Evolutionary conservation across 306 rosid species (phyloP).

Genomic region (Echinosophora koreensis): DNA sequence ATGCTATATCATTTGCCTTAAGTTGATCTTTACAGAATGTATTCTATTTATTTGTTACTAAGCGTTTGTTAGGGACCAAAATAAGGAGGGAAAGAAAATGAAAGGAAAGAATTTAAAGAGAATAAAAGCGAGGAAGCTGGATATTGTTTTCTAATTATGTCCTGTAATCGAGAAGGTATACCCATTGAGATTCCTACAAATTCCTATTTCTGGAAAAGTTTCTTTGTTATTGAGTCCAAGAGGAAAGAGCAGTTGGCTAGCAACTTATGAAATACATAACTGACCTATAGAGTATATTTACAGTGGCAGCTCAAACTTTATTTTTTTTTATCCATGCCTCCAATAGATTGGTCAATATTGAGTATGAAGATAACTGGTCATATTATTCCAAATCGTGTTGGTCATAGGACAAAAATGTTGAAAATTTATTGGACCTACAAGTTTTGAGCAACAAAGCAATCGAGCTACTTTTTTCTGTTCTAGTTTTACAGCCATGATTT

Average conservation of each 20-base stretch:
- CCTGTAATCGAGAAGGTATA: neutral
- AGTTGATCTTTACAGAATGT: constrained; percentile 15
- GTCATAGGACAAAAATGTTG: neutral
- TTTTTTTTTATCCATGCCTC: neutral
- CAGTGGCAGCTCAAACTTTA: neutral
- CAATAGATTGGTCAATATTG: neutral
- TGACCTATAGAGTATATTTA: neutral
- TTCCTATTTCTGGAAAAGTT: neutral
- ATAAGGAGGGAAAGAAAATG: neutral
- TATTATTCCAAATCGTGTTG: neutral
- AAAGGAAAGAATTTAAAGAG: no score
- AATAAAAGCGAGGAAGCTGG: neutral
- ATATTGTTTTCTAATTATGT: neutral
- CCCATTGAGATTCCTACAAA: neutral
- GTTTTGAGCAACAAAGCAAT: neutral
- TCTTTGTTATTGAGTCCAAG: neutral
- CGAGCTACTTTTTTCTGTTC: constrained; percentile 5
- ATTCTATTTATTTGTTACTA: neutral
- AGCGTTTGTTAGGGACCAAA: neutral
- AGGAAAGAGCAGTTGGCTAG: constrained; percentile 20
- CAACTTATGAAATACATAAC: neutral
- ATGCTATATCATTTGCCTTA: constrained; percentile 2
- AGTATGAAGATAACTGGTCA: neutral
- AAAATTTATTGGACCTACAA: neutral
- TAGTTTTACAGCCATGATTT: neutral